Conservation (phyloP, 2,329 filamentous ascomycete species). For the Claviceps humidiphila region DNA sequence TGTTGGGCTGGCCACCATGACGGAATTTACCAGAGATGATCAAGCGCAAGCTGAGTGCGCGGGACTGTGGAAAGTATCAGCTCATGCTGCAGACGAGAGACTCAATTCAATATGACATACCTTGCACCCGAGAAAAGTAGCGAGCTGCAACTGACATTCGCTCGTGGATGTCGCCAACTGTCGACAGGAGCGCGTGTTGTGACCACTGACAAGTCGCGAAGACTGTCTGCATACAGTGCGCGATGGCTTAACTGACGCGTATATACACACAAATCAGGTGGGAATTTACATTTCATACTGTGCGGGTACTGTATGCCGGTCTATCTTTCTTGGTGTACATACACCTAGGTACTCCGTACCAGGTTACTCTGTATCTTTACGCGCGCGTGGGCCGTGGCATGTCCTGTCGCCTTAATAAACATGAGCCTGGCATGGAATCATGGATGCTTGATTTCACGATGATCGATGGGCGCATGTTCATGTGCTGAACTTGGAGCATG, state of each 20-base stretch:
- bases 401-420: too few species aligned
- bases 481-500: too few species aligned
- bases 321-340: not conserved
- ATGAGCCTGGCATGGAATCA: too few species aligned
- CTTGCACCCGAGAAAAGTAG: constrained; percentile 2
- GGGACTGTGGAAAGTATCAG: constrained; percentile 5
- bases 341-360: too few species aligned
- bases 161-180: not conserved
- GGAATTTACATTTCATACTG: not conserved
- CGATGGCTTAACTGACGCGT: not conserved
- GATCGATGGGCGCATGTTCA: too few species aligned
- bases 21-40: constrained; percentile 3
- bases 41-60: constrained; percentile 6
- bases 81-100: not conserved
- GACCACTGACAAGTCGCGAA: not conserved
- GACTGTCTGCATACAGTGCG: constrained; percentile 5
- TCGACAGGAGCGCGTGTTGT: constrained; percentile 1
- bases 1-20: constrained; percentile 13
- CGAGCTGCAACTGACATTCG: constrained; percentile 1
- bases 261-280: not conserved
- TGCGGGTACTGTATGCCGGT: not conserved
- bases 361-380: too few species aligned
- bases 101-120: not conserved
- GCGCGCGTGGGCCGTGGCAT: too few species aligned
- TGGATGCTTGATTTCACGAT: too few species aligned